Evolutionary conservation across 345 rosid genomes (phyloP).

Genomic region (Diplotaxis tenuifolia): DNA sequence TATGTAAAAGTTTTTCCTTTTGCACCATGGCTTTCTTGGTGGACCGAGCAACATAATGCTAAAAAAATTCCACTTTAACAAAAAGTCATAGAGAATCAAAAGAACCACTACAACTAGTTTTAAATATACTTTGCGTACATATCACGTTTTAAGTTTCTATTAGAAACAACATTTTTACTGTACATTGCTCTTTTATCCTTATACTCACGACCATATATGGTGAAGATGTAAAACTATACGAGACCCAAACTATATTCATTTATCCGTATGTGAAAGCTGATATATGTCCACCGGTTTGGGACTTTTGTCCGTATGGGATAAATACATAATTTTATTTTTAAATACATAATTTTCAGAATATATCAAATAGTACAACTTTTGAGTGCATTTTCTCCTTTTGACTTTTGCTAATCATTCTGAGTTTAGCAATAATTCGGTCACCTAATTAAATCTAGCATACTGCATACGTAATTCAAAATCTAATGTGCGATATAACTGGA

Average conservation of each 20-base stretch:
- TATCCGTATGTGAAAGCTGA: background rate
- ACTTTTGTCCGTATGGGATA: no score
- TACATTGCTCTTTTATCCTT: no score
- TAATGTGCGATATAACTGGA: background rate
- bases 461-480: background rate
- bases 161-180: background rate
- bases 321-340: no score
- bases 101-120: background rate
- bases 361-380: background rate
- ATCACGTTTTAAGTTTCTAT: background rate
- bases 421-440: background rate
- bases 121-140: background rate
- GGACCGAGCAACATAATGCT: background rate
- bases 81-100: no score
- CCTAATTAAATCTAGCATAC: background rate
- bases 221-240: no score
- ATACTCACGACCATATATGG: background rate
- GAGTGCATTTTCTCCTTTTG: background rate
- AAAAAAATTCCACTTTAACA: background rate
- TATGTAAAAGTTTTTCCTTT: background rate
- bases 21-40: background rate
- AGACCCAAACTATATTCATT: background rate
- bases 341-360: no score
- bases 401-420: background rate
- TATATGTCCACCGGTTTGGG: no score